Evolutionary conservation across 1,284 basidiomycete species (phyloP), one percentile per base, ranked within the genome.

Genomic region (Chondrostereum purpureum): DNA sequence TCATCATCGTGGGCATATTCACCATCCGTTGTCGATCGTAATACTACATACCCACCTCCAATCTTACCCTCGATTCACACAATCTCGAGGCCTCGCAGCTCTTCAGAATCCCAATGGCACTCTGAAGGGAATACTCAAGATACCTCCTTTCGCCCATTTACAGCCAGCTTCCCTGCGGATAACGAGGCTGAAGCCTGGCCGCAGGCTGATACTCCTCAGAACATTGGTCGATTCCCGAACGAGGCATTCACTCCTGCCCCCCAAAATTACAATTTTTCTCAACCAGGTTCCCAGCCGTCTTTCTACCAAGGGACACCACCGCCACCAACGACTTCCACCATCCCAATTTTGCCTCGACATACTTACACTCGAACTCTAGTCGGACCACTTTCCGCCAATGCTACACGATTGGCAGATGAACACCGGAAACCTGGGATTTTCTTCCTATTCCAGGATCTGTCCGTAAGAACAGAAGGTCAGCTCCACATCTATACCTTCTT

Each of bases 381-480:
- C 47, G 92, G 92, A 5, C 88, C 89, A 1, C 72, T 93, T 14
- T 86, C 85, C 18, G 80, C 90, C 12, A 88, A 88, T 57, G 91
- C 90, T 19, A 86, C 84, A 59, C 79, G 85, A 38, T 70, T 94
- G 47, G 66, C 82, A 46, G 91, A 92, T 57, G 88, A 90, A 58
- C 78, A 92, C 61, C 83, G 86, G 47, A 81, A 82, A 51, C 73
- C 79, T 27, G 92, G 92, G 3, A 83, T 95, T 50, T 92, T 88
- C 64, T 92, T 92, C 67, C 78, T 92, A 47, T 88, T 90, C 60
- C 87, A 88, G 55, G 91, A 94, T 65, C 64, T 94, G 39, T 90
- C 87, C 34, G 83, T 93, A 45, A 77, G 91, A 49, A 92, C 88
- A 17, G 90, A 93, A 70, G 87, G 55, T 57, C 48, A 17, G 56